Conservation (phyloP, 1,284 basidiomycete species). For the Cutaneotrichosporon arboriforme region DNA sequence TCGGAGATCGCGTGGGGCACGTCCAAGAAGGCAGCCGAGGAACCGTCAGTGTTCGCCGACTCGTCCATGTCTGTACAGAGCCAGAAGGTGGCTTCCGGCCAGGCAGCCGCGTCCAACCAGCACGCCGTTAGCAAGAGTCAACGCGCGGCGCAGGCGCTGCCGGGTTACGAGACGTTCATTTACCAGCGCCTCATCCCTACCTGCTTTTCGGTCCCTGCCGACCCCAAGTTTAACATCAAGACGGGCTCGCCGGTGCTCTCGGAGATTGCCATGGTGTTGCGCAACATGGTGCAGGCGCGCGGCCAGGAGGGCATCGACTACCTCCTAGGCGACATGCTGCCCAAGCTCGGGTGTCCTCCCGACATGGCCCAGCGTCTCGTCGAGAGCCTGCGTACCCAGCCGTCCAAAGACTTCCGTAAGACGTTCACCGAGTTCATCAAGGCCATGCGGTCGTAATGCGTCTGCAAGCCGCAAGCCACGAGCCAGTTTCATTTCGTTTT, state of each 20-base stretch:
- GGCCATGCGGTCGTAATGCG: conserved; percentile 27
- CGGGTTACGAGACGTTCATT: conserved; percentile 88
- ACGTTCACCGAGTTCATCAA: conserved; percentile 73
- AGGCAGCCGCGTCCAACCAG: conserved; percentile 31
- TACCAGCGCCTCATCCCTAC: conserved; percentile 82
- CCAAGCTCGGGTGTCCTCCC: conserved; percentile 79
- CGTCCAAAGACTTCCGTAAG: conserved; percentile 77
- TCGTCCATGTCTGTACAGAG: conserved; percentile 32
- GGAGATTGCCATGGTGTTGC: conserved; percentile 80
- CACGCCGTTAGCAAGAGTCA: conserved; percentile 35
- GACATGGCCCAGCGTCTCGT: conserved; percentile 74
- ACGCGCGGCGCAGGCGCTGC: conserved; percentile 55
- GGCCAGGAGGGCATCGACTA: conserved; percentile 80
- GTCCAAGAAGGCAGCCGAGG: conserved; percentile 49
- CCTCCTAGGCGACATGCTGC: conserved; percentile 73
- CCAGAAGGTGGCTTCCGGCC: conserved; percentile 49
- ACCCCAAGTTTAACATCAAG: conserved; percentile 75
- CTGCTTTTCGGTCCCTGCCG: conserved; percentile 75
- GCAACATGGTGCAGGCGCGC: conserved; percentile 69
- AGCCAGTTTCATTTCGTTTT: background rate
- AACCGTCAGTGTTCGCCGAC: conserved; percentile 39
- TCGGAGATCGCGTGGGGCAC: conserved; percentile 71
- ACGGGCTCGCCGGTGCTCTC: conserved; percentile 78
- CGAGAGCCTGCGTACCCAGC: conserved; percentile 67
- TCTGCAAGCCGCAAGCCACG: background rate